Evolutionary conservation across 2,329 filamentous ascomycete genomes (phyloP), one percentile per base, ranked within the genome.

Genomic region (Fusarium domesticum): DNA sequence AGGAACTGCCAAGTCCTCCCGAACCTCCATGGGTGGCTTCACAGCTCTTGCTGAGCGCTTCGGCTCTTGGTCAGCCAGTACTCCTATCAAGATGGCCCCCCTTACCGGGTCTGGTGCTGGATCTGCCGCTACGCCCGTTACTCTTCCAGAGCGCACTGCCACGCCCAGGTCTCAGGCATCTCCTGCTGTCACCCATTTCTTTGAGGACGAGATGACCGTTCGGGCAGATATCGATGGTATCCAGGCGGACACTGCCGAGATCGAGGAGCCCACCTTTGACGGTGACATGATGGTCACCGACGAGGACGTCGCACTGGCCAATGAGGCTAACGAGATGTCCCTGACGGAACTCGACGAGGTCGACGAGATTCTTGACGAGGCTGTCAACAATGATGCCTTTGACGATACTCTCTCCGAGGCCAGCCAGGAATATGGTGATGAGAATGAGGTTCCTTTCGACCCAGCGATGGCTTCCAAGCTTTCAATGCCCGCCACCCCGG

Each of bases 351-450:
- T 70, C 5, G 65, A 68, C 18, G 59, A 68, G 16, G 47, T 68
- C 3, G 65, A 73, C 2, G 65, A 71, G 8, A 52, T 63, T 16
- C 47, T 68, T 3, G 65, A 73, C 2, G 65, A 71, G 8, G 52
- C 63, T n/a, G 60, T 63, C 34, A 54, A 50, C 18, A 61, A 48
- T 7, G 51, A 57, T 40, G 58, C 54, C n/a, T 65, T 71, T 37
- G 74, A 79, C 14, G 73, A 78, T 33, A 67, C 72, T 0, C 61
- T 75, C 3, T 85, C 82, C 0, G 80, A 84, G 48, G 76, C 77
- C 1, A 84, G 80, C 56, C 77, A 85, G 51, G 78, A 83, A 51
- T 85, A 85, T 56, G 81, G 76, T 3, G 81, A 87, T 54, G 83
- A 87, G 60, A 86, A 86, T 60, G 71, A 74, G 20, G 64, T 79